These are phyloP conservation scores for Agaricales sp. DNA, from an alignment of 1,284 basidiomycete species.

Conservation along the genomic window DNA sequence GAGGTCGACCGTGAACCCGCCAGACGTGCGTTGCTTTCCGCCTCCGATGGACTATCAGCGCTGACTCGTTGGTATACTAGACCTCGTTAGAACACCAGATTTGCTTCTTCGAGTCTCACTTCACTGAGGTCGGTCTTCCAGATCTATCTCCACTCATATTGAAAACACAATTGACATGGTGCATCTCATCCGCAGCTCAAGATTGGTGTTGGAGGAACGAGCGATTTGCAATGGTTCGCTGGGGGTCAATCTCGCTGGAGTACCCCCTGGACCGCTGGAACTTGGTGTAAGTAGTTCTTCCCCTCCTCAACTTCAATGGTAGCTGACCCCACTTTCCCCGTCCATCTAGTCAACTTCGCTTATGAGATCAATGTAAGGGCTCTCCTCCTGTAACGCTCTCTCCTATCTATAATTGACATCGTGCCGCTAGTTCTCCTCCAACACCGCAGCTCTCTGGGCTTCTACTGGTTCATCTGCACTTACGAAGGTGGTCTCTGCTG, in stretches of 20 bases:
- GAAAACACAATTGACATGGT: conserved; percentile 4
- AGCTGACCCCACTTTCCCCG: background rate
- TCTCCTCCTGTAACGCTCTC: background rate
- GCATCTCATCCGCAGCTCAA: conserved; percentile 36
- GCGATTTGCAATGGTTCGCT: conserved; percentile 44
- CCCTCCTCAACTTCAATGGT: background rate
- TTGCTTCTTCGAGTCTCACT: conserved; percentile 56
- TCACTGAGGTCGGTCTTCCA: conserved; percentile 36
- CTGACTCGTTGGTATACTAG: too few species aligned
- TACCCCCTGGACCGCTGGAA: conserved; percentile 38
- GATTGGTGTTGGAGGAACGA: conserved; percentile 42
- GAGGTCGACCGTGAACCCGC: conserved; percentile 36
- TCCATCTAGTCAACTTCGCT: conserved; percentile 40
- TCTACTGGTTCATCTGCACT: conserved; percentile 39
- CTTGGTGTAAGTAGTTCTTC: conserved; percentile 24
- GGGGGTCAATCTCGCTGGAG: conserved; percentile 37
- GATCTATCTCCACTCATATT: background rate
- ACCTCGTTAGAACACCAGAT: conserved; percentile 48
- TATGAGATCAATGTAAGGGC: conserved; percentile 45
- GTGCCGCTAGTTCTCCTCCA: conserved; percentile 36
- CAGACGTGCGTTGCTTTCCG: conserved; percentile 28
- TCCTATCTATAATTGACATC: conserved; percentile 1
- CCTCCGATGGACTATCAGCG: conserved; percentile 1
- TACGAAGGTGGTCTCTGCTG: conserved; percentile 37
- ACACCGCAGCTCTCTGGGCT: conserved; percentile 49